Conservation (phyloP, 345 rosid genomes). For the Ailanthus altissimus region DNA sequence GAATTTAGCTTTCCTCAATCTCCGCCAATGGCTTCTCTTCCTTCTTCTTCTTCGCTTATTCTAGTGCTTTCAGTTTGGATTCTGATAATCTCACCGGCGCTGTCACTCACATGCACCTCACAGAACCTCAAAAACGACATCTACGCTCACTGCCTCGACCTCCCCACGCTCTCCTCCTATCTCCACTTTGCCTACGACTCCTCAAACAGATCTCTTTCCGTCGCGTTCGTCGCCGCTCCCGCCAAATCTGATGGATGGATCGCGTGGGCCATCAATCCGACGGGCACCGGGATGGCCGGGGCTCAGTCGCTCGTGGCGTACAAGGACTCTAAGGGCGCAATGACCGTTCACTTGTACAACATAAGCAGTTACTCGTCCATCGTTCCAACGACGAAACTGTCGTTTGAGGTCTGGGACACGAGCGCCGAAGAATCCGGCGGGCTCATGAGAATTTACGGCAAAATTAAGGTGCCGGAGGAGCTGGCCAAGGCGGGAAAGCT, state of each 20-base stretch:
- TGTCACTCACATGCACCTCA: conserved; percentile 61
- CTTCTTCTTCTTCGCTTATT: not conserved
- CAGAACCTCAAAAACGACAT: conserved; percentile 45
- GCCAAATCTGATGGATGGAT: conserved; percentile 60
- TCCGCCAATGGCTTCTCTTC: conserved; percentile 20
- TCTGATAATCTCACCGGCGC: conserved; percentile 41
- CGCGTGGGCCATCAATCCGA: conserved; percentile 79
- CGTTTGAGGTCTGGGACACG: conserved; percentile 69
- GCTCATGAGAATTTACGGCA: conserved; percentile 52
- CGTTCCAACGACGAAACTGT: conserved; percentile 37
- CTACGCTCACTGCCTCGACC: conserved; percentile 65
- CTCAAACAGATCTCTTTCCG: conserved; percentile 58
- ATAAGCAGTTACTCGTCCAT: conserved; percentile 36
- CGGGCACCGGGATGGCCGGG: conserved; percentile 65
- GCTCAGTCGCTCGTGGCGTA: conserved; percentile 62
- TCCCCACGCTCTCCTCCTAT: conserved; percentile 61
- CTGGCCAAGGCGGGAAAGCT: conserved; percentile 45
- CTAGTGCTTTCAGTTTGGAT: conserved; percentile 21
- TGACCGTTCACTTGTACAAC: conserved; percentile 47
- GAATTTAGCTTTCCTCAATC: not conserved
- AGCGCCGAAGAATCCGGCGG: conserved; percentile 54
- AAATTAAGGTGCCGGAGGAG: conserved; percentile 59
- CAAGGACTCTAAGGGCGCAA: conserved; percentile 33
- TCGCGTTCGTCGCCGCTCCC: conserved; percentile 67
- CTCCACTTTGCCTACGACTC: conserved; percentile 74